Evolutionary conservation across 805 yeast genomes (phyloP).

Genomic region (Cyberlindnera maclurae): DNA sequence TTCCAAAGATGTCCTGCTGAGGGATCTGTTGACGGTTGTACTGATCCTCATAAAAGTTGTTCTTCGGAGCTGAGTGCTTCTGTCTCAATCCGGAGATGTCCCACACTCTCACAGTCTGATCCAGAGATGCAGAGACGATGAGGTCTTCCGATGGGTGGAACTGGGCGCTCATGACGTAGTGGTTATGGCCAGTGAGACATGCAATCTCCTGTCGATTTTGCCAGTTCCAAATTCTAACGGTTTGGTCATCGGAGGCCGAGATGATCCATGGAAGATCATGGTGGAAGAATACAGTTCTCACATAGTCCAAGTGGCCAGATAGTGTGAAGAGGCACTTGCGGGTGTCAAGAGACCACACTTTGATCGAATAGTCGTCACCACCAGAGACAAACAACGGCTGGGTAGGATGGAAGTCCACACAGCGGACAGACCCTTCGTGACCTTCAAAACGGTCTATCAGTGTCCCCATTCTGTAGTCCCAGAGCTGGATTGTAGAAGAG

Average conservation of each 20-base stretch:
- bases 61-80: conserved; percentile 83
- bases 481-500: conserved; percentile 96
- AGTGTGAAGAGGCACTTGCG: conserved; percentile 88
- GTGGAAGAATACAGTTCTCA: conserved; percentile 91
- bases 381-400: conserved; percentile 97
- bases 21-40: conserved; percentile 51
- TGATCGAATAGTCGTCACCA: conserved; percentile 92
- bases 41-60: conserved; percentile 36
- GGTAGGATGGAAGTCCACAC: conserved; percentile 93
- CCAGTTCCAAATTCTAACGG: conserved; percentile 99
- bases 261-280: conserved; percentile 96
- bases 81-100: conserved; percentile 92
- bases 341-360: conserved; percentile 92
- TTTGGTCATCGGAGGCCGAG: conserved; percentile 95
- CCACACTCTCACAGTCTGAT: conserved; percentile 99
- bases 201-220: conserved; percentile 97
- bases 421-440: conserved; percentile 97
- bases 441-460: conserved; percentile 94
- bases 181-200: conserved; percentile 95
- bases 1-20: conserved; percentile 91
- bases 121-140: conserved; percentile 91
- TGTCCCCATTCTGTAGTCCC: conserved; percentile 99
- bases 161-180: conserved; percentile 96
- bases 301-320: conserved; percentile 91
- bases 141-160: conserved; percentile 95